Base-by-base conservation (phyloP, 78 protist genomes). In the Dictyostelium citrinum region DNA sequence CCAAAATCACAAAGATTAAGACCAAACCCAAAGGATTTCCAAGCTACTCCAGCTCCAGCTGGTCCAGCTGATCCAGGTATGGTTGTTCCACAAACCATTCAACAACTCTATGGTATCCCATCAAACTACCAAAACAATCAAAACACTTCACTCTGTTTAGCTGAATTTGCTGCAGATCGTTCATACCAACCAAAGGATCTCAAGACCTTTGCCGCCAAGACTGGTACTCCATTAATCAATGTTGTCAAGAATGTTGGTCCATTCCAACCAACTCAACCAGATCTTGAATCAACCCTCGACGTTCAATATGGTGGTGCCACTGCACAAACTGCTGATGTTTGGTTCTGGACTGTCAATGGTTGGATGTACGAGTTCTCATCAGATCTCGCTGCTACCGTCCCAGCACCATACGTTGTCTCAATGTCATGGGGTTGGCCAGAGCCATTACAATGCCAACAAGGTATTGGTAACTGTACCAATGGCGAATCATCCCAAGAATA, bases 341-440 rank as follows among this genome's bases (percentile, higher is more conserved):
- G 70, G 68, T 86, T 86, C 79, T 86, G 79, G 79, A 76, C 92
- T 61, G 84, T 86, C 16, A 20, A 49, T 5, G 91, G 91, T 27
- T 84, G 91, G 91, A 84, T 84, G 91, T 84, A 74, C 75, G 91
- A 84, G 27, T 86, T 75, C 64, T 51, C 84, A 12, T 46, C 84
- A 22, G 84, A 35, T 64, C 68, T 86, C 22, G 64, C 49, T n/a
- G 68, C 43, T 2, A 37, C 67, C 33, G 7, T 5, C 8, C 83
- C 82, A 74, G 81, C 78, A 22, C 92, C 92, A 86, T 86, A 14
- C 33, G 78, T 86, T 20, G 84, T 76, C 67, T 86, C 92, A n/a
- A 75, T 86, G 84, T 70, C 82, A 11, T 86, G 84, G 84, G 92
- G 92, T 29, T 76, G 83, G 83, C 77, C 92, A 76, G 92, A 86